phyloP scores from a whole-genome alignment of 768 basidiomycete species.

The Termitomyces sp. region DNA sequence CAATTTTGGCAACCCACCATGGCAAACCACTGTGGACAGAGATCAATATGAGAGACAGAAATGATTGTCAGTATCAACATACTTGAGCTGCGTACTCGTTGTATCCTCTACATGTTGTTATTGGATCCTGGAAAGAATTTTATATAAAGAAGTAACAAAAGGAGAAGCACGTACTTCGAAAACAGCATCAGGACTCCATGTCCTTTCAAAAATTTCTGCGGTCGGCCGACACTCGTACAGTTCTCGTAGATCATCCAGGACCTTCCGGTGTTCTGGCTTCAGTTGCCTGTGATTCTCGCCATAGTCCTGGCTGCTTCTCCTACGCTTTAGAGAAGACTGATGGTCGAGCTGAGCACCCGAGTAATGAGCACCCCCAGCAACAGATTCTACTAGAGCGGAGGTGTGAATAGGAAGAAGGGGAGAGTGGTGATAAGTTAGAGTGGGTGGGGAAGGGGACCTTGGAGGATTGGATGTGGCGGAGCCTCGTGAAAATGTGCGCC shows the following conservation, averaged over 20 bases:
- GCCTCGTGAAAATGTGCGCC: slow-evolving; percentile 16
- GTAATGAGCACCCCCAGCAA: slow-evolving; percentile 60
- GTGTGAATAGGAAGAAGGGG: slow-evolving; percentile 42
- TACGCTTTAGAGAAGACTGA: slow-evolving; percentile 26
- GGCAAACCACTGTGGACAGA: slow-evolving; percentile 40
- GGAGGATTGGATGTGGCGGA: slow-evolving; percentile 13
- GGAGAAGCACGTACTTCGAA: slow-evolving; percentile 39
- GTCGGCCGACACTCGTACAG: slow-evolving; percentile 53
- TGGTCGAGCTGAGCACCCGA: slow-evolving; percentile 43
- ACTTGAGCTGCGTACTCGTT: slow-evolving; percentile 51
- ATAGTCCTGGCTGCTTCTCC: slow-evolving; percentile 31
- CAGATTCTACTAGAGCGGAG: slow-evolving; percentile 47
- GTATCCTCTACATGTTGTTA: slow-evolving; percentile 43
- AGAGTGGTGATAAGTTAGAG: slow-evolving; percentile 43
- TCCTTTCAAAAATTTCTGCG: slow-evolving; percentile 43
- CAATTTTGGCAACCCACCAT: slow-evolving; percentile 31
- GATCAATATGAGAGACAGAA: not conserved
- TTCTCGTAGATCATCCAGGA: slow-evolving; percentile 54
- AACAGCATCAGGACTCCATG: slow-evolving; percentile 48
- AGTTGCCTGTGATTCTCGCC: slow-evolving; percentile 30
- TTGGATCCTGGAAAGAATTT: slow-evolving; percentile 36
- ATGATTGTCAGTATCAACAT: slow-evolving; percentile 15
- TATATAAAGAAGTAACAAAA: not conserved
- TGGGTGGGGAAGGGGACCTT: slow-evolving; percentile 33
- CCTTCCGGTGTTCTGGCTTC: slow-evolving; percentile 36